phyloP scores from a whole-genome alignment of 768 basidiomycete species.

The Mycena polygramma region DNA sequence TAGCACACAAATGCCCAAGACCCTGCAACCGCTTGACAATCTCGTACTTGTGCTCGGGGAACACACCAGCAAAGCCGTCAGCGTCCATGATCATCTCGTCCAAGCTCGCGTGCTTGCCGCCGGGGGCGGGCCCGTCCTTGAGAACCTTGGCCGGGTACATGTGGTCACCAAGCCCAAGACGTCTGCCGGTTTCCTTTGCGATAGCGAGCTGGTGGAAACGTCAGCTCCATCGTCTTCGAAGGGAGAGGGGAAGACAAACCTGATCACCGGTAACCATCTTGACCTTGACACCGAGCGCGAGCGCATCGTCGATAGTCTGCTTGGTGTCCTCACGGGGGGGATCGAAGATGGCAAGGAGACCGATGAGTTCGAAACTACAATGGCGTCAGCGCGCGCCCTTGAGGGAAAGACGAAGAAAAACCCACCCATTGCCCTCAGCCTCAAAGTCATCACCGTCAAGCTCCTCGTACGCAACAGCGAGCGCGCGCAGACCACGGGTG shows the following conservation, averaged over 20 bases:
- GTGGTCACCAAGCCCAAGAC: constrained; percentile 98
- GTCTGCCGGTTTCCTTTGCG: constrained; percentile 98
- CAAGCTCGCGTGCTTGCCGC: constrained; percentile 83
- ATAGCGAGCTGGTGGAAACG: constrained; percentile 78
- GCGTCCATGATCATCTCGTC: constrained; percentile 99
- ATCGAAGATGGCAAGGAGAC: constrained; percentile 97
- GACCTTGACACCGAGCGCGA: constrained; percentile 95
- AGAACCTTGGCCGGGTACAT: constrained; percentile 99
- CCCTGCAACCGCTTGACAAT: constrained; percentile 99
- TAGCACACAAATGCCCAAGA: constrained; percentile 95
- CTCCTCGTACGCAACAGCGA: constrained; percentile 97
- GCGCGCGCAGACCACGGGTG: constrained; percentile 94
- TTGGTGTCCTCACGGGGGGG: constrained; percentile 98
- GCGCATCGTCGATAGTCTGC: constrained; percentile 98
- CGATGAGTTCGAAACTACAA: constrained; percentile 93
- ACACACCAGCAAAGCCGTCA: constrained; percentile 97
- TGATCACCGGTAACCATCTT: constrained; percentile 99
- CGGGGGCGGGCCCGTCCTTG: constrained; percentile 94
- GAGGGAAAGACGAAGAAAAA: constrained; percentile 86
- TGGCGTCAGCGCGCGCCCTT: constrained; percentile 78
- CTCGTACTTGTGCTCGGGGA: constrained; percentile 88
- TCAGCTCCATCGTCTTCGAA: neutral
- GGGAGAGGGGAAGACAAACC: constrained; percentile 4
- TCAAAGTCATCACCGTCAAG: constrained; percentile 86
- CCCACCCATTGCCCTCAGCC: constrained; percentile 95